Evolutionary conservation across 306 rosid species (phyloP), one percentile per base, ranked within the genome.

Genomic region (Vachellia pachyceras): DNA sequence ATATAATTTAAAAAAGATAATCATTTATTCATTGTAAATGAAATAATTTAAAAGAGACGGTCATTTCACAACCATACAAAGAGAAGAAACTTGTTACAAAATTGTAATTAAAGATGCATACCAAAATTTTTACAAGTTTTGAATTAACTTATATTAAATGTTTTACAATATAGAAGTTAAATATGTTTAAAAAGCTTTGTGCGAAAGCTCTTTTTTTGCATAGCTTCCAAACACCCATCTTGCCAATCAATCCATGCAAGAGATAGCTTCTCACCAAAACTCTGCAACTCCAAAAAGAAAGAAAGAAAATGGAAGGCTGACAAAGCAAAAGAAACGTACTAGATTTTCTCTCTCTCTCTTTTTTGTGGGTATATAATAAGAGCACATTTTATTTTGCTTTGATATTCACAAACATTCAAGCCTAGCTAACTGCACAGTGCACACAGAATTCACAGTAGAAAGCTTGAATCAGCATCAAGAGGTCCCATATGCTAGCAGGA

Each of bases 401-500:
- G 6, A 70, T 8, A 42, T 61, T 37, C n/a, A 18, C 66, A 70
- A 78, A 69, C 82, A 75, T 69, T 25, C 18, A 77, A 84, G 52
- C 42, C 46, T 77, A 79, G 15, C 50, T 8, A 50, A 61, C 63
- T 20, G 33, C 2, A 57, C 29, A 10, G 63, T 42, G 47, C 60
- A 79, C 72, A 45, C 69, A 75, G 23, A 78, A 69, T 33, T 57
- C 25, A 52, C 10, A 14, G 14, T 11, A 63, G 22, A 60, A 4
- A 23, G 14, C 20, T 73, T 5, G n/a, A 18, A 49, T 64, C 72
- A 42, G 18, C 39, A 61, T 61, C n/a, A 29, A 60, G 67, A 25
- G 70, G 71, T 75, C 40, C 36, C 66, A 29, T 29, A 29, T 29
- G 2, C 33, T 29, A 29, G 33, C 33, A 29, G 33, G 33, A 2